Conservation (phyloP, 192 early-diverging fungal genomes). For the Obelidium mucronatum region DNA sequence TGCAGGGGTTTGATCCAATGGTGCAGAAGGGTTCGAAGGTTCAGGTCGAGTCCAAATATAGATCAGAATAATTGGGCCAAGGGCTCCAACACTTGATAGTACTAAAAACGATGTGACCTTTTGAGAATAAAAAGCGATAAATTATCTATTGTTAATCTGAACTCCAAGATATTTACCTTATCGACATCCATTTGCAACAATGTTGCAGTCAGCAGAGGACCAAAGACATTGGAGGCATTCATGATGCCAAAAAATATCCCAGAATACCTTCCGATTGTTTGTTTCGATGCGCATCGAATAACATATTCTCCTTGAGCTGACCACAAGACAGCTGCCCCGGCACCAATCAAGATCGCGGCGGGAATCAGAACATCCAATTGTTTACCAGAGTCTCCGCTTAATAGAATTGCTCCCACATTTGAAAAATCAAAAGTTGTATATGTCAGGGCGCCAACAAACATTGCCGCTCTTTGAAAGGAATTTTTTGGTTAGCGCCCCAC, state of each 20-base stretch:
- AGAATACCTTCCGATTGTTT: constrained; percentile 31
- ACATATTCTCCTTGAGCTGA: constrained; percentile 32
- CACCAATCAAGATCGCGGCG: constrained; percentile 20
- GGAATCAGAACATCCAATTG: constrained; percentile 26
- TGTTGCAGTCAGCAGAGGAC: constrained; percentile 11
- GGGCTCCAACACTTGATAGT: background rate
- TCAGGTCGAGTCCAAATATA: constrained; percentile 22
- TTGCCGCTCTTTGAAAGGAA: background rate
- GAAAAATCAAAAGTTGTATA: constrained; percentile 22
- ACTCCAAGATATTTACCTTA: constrained; percentile 17
- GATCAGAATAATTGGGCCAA: constrained; percentile 18
- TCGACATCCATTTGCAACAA: constrained; percentile 9
- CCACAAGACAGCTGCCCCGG: constrained; percentile 31
- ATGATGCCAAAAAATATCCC: constrained; percentile 32
- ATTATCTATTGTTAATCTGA: background rate
- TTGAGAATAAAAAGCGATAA: background rate
- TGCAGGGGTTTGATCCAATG: background rate
- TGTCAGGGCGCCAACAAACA: constrained; percentile 33
- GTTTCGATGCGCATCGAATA: constrained; percentile 4
- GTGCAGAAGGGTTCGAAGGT: background rate
- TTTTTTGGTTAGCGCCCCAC: background rate
- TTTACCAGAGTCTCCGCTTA: background rate
- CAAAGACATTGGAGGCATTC: background rate
- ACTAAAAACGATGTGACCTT: no score
- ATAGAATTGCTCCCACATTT: constrained; percentile 16